Evolutionary conservation across 805 yeast species (phyloP).

Genomic region (Metschnikowia reukaufii): DNA sequence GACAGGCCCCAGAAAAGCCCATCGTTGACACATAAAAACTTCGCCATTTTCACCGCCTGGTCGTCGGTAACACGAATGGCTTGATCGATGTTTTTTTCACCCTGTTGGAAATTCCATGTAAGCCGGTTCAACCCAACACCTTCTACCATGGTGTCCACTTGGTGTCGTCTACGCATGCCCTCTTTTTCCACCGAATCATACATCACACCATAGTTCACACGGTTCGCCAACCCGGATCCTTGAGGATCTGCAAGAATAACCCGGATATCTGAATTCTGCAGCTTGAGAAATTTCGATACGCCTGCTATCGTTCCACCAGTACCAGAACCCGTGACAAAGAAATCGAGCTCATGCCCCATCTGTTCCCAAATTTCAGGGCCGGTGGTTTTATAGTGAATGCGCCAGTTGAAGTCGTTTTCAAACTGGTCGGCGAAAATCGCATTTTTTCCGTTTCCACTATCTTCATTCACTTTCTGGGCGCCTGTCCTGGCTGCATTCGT

Average conservation of each 20-base stretch:
- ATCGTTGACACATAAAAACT: conserved; percentile 72
- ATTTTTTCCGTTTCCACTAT: conserved; percentile 34
- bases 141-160: conserved; percentile 91
- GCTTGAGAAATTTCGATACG: conserved; percentile 40
- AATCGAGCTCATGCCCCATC: conserved; percentile 62
- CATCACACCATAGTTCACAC: conserved; percentile 91
- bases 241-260: conserved; percentile 90
- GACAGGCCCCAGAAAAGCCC: conserved; percentile 92
- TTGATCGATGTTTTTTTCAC: conserved; percentile 69
- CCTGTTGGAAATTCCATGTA: conserved; percentile 76
- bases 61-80: conserved; percentile 76
- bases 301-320: conserved; percentile 58
- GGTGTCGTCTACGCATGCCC: conserved; percentile 93
- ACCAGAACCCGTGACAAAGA: conserved; percentile 88
- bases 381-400: conserved; percentile 74
- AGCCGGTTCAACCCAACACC: conserved; percentile 91
- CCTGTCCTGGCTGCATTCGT: conserved; percentile 80
- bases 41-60: conserved; percentile 88
- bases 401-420: conserved; percentile 91
- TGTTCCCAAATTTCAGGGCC: conserved; percentile 93
- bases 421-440: conserved; percentile 95
- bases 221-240: conserved; percentile 86
- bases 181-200: conserved; percentile 85
- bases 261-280: conserved; percentile 39
- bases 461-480: conserved; percentile 51